Evolutionary conservation across 2,329 filamentous ascomycete genomes (phyloP), one percentile per base, ranked within the genome.

Genomic region (Catunica adiposa): DNA sequence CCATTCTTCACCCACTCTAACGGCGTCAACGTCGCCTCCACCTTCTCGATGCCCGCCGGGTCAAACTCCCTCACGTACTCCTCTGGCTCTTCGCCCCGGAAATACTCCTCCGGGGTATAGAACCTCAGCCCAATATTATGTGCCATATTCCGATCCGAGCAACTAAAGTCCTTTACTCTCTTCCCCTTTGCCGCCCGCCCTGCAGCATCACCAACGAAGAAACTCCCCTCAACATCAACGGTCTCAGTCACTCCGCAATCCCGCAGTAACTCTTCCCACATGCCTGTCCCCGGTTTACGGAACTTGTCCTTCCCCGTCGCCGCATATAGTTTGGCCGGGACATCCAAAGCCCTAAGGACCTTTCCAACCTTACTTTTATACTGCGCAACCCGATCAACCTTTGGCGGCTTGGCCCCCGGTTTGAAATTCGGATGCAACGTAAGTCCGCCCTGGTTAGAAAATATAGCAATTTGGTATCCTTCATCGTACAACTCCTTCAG

Each of bases 151-250:
- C 87, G 71, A 63, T 83, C 80, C 7, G 79, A 82, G 61, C 78
- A 82, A 63, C 78, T 81, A 58, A 83, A 83, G 63, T 83, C 80
- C 60, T 78, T 80, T 2, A 67, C 61, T 1, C 62, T 56, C 0
- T 63, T 61, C 1, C 59, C 61, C 3, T 57, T 61, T 60, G 79
- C 72, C 61, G 71, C 64, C 64, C 81, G 74, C 0, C 81, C 81
- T 11, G 76, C 81, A 5, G 92, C 92, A 70, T 98, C 92, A 47
- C 92, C 92, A 47, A 98, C 82, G 65, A 95, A 96, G 60, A 96
- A 73, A 23, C 86, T 94, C 2, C 73, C 71, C 15, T 76, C 69
- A 34, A 86, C 66, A 65, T 95, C 84, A n/a, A 94, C 68, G 1
- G 73, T 73, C 1, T 72, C 70, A 47, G 76, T 68, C 1, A 85